Evolutionary conservation across 768 basidiomycete genomes (phyloP), one percentile per base, ranked within the genome.

Genomic region (Kwoniella pini): DNA sequence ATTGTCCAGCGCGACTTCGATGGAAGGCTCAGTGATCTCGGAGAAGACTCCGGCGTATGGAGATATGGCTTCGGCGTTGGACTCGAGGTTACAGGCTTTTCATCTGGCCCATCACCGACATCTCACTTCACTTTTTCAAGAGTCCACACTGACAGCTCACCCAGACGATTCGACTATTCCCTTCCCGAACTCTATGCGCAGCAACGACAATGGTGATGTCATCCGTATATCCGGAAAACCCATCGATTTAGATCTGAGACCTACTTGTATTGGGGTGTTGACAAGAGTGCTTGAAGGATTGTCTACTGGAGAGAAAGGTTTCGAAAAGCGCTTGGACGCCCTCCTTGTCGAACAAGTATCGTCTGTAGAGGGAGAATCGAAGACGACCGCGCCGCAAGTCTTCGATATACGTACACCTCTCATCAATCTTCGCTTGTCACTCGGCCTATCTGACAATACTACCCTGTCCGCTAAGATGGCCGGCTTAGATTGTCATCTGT

Each of bases 271-370:
- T 15, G 30, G 30, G 1, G 46, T 49, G n/a, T 15, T 59, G 10
- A 40, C 57, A 17, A 42, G n/a, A 30, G 15, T 59, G 6, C 38
- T 59, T 11, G 39, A 19, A 17, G 36, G 22, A 13, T 10, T 57
- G 4, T 57, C 55, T 15, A 40, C 31, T 2, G 48, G 36, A 59
- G 56, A 43, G 19, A 53, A 52, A 17, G 45, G 44, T 7, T 46
- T 45, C 33, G 59, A 62, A 21, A 39, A 40, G 28, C 46, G 53
- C 13, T 31, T 69, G 2, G 67, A 69, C 44, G 45, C 40, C 9
- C 48, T 69, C n/a, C 58, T 69, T 19, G 54, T 53, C 13, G 31
- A 22, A 4, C 68, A 69, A 12, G 45, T 54, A 7, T 39, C 61
- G 7, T 12, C 51, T 7, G 33, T 59, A n/a, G 49, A 45, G 21